Conservation (phyloP, 441 rosid species). For the Eruca vesicaria region DNA sequence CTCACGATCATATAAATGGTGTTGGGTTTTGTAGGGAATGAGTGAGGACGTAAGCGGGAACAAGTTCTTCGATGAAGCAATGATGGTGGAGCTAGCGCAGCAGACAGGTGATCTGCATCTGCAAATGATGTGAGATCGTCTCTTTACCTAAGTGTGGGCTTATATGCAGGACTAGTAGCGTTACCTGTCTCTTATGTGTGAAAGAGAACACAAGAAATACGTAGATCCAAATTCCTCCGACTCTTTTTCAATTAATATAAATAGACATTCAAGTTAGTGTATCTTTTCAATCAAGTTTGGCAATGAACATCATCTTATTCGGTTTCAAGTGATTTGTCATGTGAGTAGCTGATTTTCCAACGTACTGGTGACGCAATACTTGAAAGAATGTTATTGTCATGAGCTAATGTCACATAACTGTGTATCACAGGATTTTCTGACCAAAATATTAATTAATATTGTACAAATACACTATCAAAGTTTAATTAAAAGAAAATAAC, state of each 20-base stretch:
- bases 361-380: neutral
- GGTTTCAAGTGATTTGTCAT: neutral
- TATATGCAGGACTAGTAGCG: neutral
- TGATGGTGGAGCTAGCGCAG: slow-evolving; percentile 96
- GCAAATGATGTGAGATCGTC: slow-evolving; percentile 29
- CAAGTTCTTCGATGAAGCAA: slow-evolving; percentile 97
- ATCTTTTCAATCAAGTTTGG: too few species aligned
- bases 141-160: neutral
- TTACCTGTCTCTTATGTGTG: neutral
- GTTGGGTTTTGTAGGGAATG: slow-evolving; percentile 51
- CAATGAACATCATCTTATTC: neutral
- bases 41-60: slow-evolving; percentile 97
- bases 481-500: neutral
- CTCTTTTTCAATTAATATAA: too few species aligned
- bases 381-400: too few species aligned
- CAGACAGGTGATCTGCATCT: slow-evolving; percentile 55
- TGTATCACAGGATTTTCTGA: neutral
- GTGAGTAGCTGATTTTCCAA: neutral
- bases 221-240: neutral
- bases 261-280: too few species aligned
- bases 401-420: neutral
- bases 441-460: neutral
- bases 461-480: neutral
- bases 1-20: neutral
- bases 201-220: neutral